Evolutionary conservation across 495 filamentous ascomycete species (phyloP).

Genomic region (Lentithecium fluviatile): DNA sequence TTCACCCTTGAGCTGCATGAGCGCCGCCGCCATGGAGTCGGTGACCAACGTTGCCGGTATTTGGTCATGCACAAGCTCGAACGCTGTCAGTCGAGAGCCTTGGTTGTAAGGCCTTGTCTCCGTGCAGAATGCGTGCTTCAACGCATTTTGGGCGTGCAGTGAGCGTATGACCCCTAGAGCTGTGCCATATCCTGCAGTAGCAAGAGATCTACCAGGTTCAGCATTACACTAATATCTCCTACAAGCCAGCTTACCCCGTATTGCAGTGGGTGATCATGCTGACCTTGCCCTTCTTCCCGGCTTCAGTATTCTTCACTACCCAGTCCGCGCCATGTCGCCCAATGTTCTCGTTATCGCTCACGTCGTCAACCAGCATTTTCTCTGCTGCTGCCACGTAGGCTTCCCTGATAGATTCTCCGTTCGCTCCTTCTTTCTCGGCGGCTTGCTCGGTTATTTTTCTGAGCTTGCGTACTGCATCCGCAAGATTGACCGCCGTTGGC

Average conservation of each 20-base stretch:
- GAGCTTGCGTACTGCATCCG: slow-evolving; percentile 81
- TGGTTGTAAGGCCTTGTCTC: slow-evolving; percentile 98
- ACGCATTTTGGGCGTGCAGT: slow-evolving; percentile 60
- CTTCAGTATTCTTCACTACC: slow-evolving; percentile 57
- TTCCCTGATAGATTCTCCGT: slow-evolving; percentile 52
- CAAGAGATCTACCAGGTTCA: slow-evolving; percentile 65
- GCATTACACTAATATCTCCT: slow-evolving; percentile 8
- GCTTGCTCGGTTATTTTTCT: slow-evolving; percentile 54
- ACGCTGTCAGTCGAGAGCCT: slow-evolving; percentile 90
- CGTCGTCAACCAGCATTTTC: slow-evolving; percentile 82
- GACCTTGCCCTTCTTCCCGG: slow-evolving; percentile 48
- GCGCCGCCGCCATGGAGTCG: slow-evolving; percentile 90
- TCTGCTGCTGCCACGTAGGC: slow-evolving; percentile 78
- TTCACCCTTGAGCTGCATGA: slow-evolving; percentile 59
- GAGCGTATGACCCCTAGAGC: slow-evolving; percentile 90
- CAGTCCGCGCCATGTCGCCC: slow-evolving; percentile 80
- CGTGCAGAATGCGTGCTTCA: slow-evolving; percentile 87
- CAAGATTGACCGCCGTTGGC: slow-evolving; percentile 92
- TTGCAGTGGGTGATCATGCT: slow-evolving; percentile 95
- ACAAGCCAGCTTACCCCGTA: slow-evolving; percentile 63
- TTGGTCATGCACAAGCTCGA: slow-evolving; percentile 87
- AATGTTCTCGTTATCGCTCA: slow-evolving; percentile 80
- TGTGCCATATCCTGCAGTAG: slow-evolving; percentile 94
- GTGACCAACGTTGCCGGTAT: slow-evolving; percentile 94
- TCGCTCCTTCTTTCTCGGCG: slow-evolving; percentile 42